phyloP scores from a whole-genome alignment of 2,329 filamentous ascomycete genomes.

The Escovopsis weberi region DNA sequence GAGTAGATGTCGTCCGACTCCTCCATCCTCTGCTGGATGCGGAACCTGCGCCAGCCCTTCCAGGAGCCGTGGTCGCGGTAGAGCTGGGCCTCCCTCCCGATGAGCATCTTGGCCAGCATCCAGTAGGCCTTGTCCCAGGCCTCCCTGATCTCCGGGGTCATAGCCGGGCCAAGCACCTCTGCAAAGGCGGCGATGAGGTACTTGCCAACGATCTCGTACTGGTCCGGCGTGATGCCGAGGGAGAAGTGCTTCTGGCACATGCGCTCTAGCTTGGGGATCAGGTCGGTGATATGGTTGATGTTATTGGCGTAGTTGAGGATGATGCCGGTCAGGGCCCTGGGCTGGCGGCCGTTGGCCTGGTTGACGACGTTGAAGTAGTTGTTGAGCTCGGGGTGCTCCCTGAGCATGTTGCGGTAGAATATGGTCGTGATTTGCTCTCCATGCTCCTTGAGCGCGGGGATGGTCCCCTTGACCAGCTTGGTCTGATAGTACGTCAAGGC shows the following conservation, averaged over 20 bases:
- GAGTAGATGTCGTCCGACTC: slow-evolving; percentile 57
- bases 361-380: slow-evolving; percentile 49
- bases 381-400: slow-evolving; percentile 49
- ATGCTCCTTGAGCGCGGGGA: slow-evolving; percentile 52
- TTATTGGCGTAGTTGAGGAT: slow-evolving; percentile 59
- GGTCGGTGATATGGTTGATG: slow-evolving; percentile 47
- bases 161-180: slow-evolving; percentile 47
- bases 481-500: slow-evolving; percentile 40
- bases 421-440: slow-evolving; percentile 53
- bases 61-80: slow-evolving; percentile 48
- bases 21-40: slow-evolving; percentile 45
- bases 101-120: slow-evolving; percentile 60
- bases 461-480: slow-evolving; percentile 52
- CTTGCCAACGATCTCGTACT: slow-evolving; percentile 57
- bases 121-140: slow-evolving; percentile 62
- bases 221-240: slow-evolving; percentile 50
- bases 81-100: slow-evolving; percentile 46
- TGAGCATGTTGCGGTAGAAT: slow-evolving; percentile 58
- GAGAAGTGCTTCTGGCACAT: slow-evolving; percentile 62
- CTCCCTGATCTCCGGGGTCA: slow-evolving; percentile 47
- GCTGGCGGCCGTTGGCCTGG: slow-evolving; percentile 21
- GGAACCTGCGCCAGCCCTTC: slow-evolving; percentile 54
- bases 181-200: slow-evolving; percentile 54
- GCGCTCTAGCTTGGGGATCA: slow-evolving; percentile 38
- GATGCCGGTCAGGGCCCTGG: slow-evolving; percentile 19